Evolutionary conservation across 1,139 yeast genomes (phyloP).

Genomic region (Suhomyces bolitotheri): DNA sequence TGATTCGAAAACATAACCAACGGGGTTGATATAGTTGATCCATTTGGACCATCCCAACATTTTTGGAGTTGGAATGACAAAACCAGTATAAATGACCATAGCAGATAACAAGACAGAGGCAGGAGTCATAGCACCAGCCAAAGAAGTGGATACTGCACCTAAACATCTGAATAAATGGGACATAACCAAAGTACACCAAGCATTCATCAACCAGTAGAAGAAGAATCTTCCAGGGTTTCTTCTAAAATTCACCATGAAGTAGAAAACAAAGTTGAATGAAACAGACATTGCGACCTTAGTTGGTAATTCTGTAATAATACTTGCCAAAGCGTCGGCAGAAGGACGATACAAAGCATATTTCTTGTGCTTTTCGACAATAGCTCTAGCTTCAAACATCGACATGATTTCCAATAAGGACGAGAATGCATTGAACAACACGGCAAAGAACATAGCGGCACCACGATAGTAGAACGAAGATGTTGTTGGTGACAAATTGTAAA

Average conservation of each 20-base stretch:
- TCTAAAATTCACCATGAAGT: slow-evolving; percentile 68
- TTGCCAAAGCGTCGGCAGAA: slow-evolving; percentile 73
- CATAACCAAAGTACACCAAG: slow-evolving; percentile 60
- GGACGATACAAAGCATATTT: slow-evolving; percentile 75
- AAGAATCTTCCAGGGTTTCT: slow-evolving; percentile 70
- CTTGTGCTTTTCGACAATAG: slow-evolving; percentile 78
- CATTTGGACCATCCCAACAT: slow-evolving; percentile 81
- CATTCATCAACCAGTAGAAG: slow-evolving; percentile 57
- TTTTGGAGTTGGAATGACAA: slow-evolving; percentile 63
- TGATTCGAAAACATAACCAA: slow-evolving; percentile 68
- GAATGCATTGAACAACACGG: slow-evolving; percentile 75
- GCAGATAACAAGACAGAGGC: slow-evolving; percentile 63
- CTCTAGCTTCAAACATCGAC: slow-evolving; percentile 69
- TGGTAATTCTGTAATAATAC: slow-evolving; percentile 68
- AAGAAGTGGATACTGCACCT: slow-evolving; percentile 62
- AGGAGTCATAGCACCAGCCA: slow-evolving; percentile 73
- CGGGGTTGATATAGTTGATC: slow-evolving; percentile 73
- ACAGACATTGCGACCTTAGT: slow-evolving; percentile 55
- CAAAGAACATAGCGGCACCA: slow-evolving; percentile 74
- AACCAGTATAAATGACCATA: slow-evolving; percentile 73
- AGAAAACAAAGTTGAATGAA: slow-evolving; percentile 60
- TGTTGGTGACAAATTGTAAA: slow-evolving; percentile 54
- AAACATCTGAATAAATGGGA: slow-evolving; percentile 71
- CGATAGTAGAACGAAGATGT: slow-evolving; percentile 60
- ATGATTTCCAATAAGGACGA: slow-evolving; percentile 73